Conservation (phyloP, 768 basidiomycete genomes). For the Leucogyrophana mollusca region DNA sequence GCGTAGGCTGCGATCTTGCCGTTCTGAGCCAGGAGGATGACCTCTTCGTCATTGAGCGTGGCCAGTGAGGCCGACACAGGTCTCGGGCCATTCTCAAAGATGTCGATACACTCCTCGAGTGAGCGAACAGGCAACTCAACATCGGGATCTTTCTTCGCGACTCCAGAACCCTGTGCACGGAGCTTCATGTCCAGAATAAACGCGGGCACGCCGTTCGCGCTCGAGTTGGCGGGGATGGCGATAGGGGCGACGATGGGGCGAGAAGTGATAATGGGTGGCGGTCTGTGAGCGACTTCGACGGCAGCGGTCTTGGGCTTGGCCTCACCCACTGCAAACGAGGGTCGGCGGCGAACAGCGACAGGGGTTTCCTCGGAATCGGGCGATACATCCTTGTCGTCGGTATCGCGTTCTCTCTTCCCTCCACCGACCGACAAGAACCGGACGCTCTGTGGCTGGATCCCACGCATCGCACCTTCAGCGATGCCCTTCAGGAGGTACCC, state of each 20-base stretch:
- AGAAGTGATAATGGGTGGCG: slow-evolving; percentile 10
- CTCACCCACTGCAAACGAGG: slow-evolving; percentile 25
- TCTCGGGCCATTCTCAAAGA: slow-evolving; percentile 74
- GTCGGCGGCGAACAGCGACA: slow-evolving; percentile 11
- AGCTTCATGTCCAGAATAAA: slow-evolving; percentile 34
- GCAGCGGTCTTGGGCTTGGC: slow-evolving; percentile 13
- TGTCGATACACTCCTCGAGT: slow-evolving; percentile 73
- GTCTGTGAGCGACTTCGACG: slow-evolving; percentile 14
- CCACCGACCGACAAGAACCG: slow-evolving; percentile 26
- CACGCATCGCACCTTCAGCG: slow-evolving; percentile 49
- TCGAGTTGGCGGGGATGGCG: slow-evolving; percentile 17
- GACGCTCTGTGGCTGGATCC: slow-evolving; percentile 27
- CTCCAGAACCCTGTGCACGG: slow-evolving; percentile 19
- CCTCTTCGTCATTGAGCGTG: slow-evolving; percentile 85
- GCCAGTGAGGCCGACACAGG: slow-evolving; percentile 55
- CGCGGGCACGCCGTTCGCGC: slow-evolving; percentile 21
- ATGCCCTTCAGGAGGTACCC: slow-evolving; percentile 91
- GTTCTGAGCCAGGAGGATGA: slow-evolving; percentile 82
- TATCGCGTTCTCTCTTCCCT: slow-evolving; percentile 17
- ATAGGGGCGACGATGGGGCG: slow-evolving; percentile 25
- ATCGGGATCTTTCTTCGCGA: slow-evolving; percentile 12
- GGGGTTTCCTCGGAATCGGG: slow-evolving; percentile 9
- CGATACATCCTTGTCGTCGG: slow-evolving; percentile 18
- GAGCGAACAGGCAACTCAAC: slow-evolving; percentile 39
- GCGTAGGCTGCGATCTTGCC: slow-evolving; percentile 96